Conservation (phyloP, 1,139 yeast genomes). For the Ashbya aceris region DNA sequence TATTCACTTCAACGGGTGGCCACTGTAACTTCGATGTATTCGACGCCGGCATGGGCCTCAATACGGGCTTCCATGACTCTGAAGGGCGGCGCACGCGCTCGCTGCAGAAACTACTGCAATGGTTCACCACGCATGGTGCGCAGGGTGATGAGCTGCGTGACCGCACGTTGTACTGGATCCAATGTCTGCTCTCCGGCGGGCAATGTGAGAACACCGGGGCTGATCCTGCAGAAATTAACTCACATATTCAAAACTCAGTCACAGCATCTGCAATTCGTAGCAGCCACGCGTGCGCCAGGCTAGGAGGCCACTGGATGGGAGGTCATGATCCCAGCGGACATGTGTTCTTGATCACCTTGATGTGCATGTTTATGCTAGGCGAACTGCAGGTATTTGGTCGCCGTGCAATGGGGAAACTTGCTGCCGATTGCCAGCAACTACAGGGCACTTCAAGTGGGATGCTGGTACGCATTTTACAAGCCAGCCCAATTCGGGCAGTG, state of each 20-base stretch:
- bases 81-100: constrained; percentile 14
- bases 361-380: constrained; percentile 59
- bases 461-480: background rate
- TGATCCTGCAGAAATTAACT: background rate
- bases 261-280: background rate
- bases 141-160: constrained; percentile 4
- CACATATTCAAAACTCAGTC: background rate
- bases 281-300: constrained; percentile 5
- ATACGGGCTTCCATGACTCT: constrained; percentile 20
- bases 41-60: constrained; percentile 14
- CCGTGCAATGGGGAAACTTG: constrained; percentile 10
- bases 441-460: constrained; percentile 8
- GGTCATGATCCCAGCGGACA: constrained; percentile 98
- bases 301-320: constrained; percentile 73
- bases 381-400: constrained; percentile 44
- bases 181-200: background rate
- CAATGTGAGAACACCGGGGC: constrained; percentile 1
- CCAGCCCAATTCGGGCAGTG: constrained; percentile 8
- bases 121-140: constrained; percentile 8
- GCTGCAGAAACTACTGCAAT: constrained; percentile 12
- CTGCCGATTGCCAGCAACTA: background rate
- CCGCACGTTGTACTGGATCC: constrained; percentile 6
- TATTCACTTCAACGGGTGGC: constrained; percentile 80
- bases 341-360: constrained; percentile 66
- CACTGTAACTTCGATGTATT: constrained; percentile 37